Evolutionary conservation across 2,329 filamentous ascomycete species (phyloP).

Genomic region (Trichoderma gracile): DNA sequence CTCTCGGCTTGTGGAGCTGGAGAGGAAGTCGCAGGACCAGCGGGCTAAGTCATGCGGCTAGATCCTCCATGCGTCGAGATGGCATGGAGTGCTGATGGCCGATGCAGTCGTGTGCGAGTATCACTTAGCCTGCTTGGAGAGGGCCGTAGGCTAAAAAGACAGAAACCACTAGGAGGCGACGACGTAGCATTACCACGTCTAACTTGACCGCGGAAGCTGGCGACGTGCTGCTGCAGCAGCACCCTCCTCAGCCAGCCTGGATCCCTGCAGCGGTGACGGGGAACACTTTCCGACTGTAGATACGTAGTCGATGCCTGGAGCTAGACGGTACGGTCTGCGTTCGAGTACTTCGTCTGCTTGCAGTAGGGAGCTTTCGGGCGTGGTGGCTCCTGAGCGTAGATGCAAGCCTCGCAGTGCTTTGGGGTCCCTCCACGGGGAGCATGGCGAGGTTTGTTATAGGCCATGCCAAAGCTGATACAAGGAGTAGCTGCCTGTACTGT

Average conservation of each 20-base stretch:
- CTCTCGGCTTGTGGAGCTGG: constrained; percentile 10
- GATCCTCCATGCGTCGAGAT: constrained; percentile 11
- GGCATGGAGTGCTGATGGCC: constrained; percentile 11
- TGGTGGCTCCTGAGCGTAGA: constrained; percentile 7
- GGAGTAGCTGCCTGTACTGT: not conserved
- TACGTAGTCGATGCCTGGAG: not conserved
- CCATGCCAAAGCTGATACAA: not conserved
- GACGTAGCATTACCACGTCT: constrained; percentile 3
- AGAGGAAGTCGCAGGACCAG: not conserved
- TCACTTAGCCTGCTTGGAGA: not conserved
- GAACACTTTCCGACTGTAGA: not conserved
- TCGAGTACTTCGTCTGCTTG: not conserved
- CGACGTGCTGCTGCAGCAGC: constrained; percentile 1
- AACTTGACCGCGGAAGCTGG: constrained; percentile 21
- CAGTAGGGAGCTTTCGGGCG: not conserved
- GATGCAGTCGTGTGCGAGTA: not conserved
- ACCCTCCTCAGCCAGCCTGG: constrained; percentile 16
- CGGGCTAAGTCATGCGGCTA: constrained; percentile 10
- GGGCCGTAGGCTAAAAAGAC: not conserved
- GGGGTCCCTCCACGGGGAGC: not conserved
- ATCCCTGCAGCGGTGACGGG: constrained; percentile 19
- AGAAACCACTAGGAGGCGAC: not conserved
- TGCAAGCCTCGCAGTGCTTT: constrained; percentile 7
- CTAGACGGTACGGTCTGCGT: constrained; percentile 2
- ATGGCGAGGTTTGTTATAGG: not conserved